Evolutionary conservation across 2,329 filamentous ascomycete genomes (phyloP).

Genomic region (Colletotrichum sublineola): DNA sequence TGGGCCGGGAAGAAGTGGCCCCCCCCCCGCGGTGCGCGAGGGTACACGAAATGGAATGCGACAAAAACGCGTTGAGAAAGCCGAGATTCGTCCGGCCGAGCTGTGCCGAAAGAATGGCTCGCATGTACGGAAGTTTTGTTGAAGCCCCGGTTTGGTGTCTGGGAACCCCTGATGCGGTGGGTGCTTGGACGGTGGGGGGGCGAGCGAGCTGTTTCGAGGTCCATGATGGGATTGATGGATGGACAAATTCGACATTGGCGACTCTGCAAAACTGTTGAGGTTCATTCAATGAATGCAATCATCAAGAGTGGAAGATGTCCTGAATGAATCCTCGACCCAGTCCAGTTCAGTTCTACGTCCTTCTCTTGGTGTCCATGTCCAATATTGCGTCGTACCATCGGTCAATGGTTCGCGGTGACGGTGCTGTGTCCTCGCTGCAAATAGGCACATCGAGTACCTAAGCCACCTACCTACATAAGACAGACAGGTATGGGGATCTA

Average conservation of each 20-base stretch:
- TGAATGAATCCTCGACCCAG: neutral
- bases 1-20: conserved; percentile 2
- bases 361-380: too few relatives aligned
- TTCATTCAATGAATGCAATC: neutral
- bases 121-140: conserved; percentile 40
- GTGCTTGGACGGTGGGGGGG: conserved; percentile 8
- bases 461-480: too few relatives aligned
- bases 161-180: neutral
- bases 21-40: neutral
- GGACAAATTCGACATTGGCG: neutral
- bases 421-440: too few relatives aligned
- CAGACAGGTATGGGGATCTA: too few relatives aligned
- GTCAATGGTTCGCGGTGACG: conserved; percentile 16
- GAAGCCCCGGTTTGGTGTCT: conserved; percentile 20
- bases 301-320: conserved; percentile 12
- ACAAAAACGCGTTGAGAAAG: neutral
- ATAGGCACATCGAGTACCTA: too few relatives aligned
- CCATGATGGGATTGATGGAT: neutral
- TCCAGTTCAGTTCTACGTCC: too few relatives aligned
- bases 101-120: conserved; percentile 37
- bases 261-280: neutral
- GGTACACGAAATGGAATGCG: too few relatives aligned
- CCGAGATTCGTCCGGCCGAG: conserved; percentile 42
- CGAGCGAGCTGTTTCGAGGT: neutral
- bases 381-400: conserved; percentile 4